Evolutionary conservation across 2,329 filamentous ascomycete species (phyloP), one percentile per base, ranked within the genome.

Genomic region (Aspergillus pseudoviridinutans): DNA sequence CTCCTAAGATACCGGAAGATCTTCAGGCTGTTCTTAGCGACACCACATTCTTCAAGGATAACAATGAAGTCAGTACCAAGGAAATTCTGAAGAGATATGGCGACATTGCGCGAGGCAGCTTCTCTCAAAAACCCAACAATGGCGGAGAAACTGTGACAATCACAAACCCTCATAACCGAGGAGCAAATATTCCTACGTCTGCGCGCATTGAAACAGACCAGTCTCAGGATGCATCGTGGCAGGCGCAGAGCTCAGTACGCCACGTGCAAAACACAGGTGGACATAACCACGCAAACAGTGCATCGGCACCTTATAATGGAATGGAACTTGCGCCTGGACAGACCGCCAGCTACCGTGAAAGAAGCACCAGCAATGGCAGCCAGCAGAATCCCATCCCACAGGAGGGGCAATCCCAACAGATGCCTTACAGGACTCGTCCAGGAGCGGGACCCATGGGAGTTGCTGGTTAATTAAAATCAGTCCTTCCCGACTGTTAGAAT

Each of bases 41-140:
- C 73, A 87, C 87, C 4, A 84, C 84, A 24, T 84, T 96, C 53
- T 93, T 95, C 75, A 91, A 87, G 71, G 89, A 86, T 68, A 87
- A 84, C 62, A 87, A 89, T 49, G 93, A 99, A 59, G 87, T 97
- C 61, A 97, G 93, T 1, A 96, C 92, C 5, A 99, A 99, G 74
- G 94, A 99, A 69, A 97, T 99, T 55, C 82, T 99, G 53, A 96
- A 93, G 73, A 87, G 91, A 56, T 97, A 95, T 75, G 92, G 92
- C 51, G 91, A 96, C 69, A 88, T 94, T 61, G 86, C 77, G 76
- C 89, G 79, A 78, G 84, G 77, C 76, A 79, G 74, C 84, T 86
- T 75, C 76, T 82, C 68, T 77, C 81, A 72, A 81, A 86, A 70
- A 77, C 66, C 71, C 24, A 82, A 72, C 63, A 73, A 72, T 78